Percentiles rank a stretch among this genome's conserved stretches.
These are phyloP conservation scores for Hsuehochloa calcarea DNA, from an alignment of 176 grass and related monocot species.

Conservation along the genomic window DNA sequence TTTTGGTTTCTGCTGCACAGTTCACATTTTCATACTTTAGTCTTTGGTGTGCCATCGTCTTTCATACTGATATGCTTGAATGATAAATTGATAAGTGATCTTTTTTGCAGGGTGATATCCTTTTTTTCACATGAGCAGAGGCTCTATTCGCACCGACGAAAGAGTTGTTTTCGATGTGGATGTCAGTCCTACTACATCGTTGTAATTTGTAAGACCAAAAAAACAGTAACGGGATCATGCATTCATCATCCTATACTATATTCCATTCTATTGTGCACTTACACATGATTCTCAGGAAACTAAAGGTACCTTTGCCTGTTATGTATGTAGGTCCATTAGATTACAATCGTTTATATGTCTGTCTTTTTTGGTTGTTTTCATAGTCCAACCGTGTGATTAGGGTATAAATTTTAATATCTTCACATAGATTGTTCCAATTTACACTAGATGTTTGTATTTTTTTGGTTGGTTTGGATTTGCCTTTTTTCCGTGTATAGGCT, in stretches of 20 bases:
- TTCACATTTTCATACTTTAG: too few relatives aligned
- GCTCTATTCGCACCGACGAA: constrained; percentile 69
- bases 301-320: constrained; percentile 19
- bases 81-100: too few relatives aligned
- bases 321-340: constrained; percentile 57
- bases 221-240: background rate
- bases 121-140: too few relatives aligned
- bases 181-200: constrained; percentile 42
- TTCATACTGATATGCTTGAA: too few relatives aligned
- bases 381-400: constrained; percentile 56
- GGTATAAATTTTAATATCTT: background rate
- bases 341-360: constrained; percentile 59
- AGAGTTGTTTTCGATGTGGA: constrained; percentile 78
- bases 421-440: background rate
- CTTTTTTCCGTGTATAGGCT: constrained; percentile 45
- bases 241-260: background rate
- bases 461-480: constrained; percentile 11
- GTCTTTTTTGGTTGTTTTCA: too few relatives aligned
- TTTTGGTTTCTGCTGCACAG: too few relatives aligned
- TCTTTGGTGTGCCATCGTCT: too few relatives aligned
- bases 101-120: too few relatives aligned
- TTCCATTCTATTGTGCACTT: background rate
- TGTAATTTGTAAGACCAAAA: too few relatives aligned
- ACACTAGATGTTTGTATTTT: background rate
- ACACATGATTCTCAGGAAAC: background rate